phyloP scores from a whole-genome alignment of 768 basidiomycete genomes.

The Rhizopogon vinicolor region DNA sequence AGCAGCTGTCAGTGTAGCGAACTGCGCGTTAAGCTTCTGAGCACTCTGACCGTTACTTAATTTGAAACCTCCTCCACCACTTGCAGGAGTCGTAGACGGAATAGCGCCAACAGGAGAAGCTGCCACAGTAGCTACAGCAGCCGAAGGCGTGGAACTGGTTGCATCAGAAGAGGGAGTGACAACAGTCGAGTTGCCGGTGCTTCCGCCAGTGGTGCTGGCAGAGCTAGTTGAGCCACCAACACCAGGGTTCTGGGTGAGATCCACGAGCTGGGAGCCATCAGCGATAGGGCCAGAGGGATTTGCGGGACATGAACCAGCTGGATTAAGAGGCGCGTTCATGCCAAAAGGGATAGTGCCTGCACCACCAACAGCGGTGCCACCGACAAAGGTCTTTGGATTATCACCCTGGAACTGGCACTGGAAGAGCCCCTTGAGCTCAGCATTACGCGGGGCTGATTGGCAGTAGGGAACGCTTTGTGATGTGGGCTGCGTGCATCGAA shows the following conservation, averaged over 20 bases:
- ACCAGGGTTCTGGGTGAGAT: constrained; percentile 32
- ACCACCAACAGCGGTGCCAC: constrained; percentile 36
- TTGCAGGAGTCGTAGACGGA: constrained; percentile 6
- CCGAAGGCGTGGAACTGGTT: background rate
- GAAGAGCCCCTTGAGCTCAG: constrained; percentile 50
- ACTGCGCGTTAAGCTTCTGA: constrained; percentile 48
- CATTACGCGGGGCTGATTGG: constrained; percentile 45
- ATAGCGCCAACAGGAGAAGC: background rate
- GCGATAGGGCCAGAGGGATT: constrained; percentile 42
- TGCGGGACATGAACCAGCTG: constrained; percentile 49
- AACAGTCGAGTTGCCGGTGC: background rate
- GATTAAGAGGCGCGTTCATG: constrained; percentile 31
- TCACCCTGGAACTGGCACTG: constrained; percentile 55
- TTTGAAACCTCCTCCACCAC: constrained; percentile 8
- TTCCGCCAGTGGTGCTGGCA: background rate
- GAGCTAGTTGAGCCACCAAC: constrained; percentile 5
- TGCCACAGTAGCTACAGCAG: background rate
- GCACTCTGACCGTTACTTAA: constrained; percentile 43
- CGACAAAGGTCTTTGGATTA: constrained; percentile 40
- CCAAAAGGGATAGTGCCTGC: constrained; percentile 53
- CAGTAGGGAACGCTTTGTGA: constrained; percentile 47
- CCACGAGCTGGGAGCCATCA: constrained; percentile 41
- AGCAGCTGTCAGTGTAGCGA: constrained; percentile 38
- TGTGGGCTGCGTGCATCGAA: constrained; percentile 28
- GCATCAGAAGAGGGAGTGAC: background rate